Conservation (phyloP, 106 monocot genomes). For the Phalaenopsis aphrodite region DNA sequence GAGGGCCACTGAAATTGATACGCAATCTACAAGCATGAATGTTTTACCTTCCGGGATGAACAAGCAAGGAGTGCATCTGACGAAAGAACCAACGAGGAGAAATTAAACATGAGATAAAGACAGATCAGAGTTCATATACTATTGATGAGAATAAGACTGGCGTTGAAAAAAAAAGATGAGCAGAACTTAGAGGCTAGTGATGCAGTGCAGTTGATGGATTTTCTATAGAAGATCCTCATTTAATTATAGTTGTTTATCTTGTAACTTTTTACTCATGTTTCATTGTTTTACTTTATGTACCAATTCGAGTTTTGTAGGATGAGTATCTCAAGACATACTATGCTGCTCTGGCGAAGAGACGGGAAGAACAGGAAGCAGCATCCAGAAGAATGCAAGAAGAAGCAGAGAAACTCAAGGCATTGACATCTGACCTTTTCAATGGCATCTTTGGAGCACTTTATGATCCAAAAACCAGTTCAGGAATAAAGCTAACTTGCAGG, state of each 20-base stretch:
- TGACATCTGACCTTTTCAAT: conserved; percentile 20
- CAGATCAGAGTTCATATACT: conserved; percentile 14
- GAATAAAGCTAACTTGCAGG: no score
- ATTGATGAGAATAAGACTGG: conserved; percentile 55
- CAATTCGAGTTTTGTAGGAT: conserved; percentile 41
- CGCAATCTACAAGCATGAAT: conserved; percentile 37
- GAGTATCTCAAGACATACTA: conserved; percentile 86
- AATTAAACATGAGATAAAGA: conserved; percentile 27
- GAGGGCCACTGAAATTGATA: conserved; percentile 36
- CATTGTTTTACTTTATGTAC: background rate
- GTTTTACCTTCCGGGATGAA: conserved; percentile 97
- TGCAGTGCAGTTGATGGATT: conserved; percentile 5
- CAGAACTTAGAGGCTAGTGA: conserved; percentile 49
- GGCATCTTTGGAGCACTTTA: conserved; percentile 24
- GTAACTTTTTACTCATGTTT: background rate
- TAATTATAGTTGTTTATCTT: no score
- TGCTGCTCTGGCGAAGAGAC: conserved; percentile 48
- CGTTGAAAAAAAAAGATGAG: conserved; percentile 49
- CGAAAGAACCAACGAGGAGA: conserved; percentile 85
- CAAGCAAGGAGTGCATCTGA: conserved; percentile 76
- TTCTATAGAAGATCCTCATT: background rate
- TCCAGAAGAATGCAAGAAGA: conserved; percentile 26
- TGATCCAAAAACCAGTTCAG: conserved; percentile 19
- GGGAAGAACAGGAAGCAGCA: conserved; percentile 55
- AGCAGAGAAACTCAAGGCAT: conserved; percentile 9